Evolutionary conservation across 1,139 yeast genomes (phyloP).

Genomic region (Yamadazyma dendronema): DNA sequence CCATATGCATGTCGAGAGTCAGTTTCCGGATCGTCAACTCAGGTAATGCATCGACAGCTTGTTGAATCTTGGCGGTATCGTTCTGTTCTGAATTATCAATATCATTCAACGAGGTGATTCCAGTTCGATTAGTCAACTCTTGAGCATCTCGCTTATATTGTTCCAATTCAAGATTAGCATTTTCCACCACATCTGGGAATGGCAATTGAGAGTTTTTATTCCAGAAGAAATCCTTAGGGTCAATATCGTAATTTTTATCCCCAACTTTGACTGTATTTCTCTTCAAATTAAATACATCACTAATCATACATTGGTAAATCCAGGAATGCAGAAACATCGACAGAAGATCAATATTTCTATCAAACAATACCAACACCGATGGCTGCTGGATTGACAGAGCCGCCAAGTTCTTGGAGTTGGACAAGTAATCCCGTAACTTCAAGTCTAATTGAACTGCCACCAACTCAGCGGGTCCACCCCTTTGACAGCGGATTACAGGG

Average conservation of each 20-base stretch:
- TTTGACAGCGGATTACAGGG: conserved; percentile 88
- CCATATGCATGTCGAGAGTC: conserved; percentile 95
- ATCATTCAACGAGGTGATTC: conserved; percentile 68
- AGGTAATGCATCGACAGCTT: conserved; percentile 89
- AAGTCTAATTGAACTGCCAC: conserved; percentile 85
- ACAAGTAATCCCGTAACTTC: conserved; percentile 77
- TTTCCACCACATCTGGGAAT: conserved; percentile 97
- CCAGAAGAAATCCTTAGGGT: conserved; percentile 95
- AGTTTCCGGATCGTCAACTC: conserved; percentile 86
- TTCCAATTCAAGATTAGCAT: conserved; percentile 80
- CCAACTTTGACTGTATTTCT: conserved; percentile 62
- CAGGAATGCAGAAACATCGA: conserved; percentile 97
- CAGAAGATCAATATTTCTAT: conserved; percentile 84
- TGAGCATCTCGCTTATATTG: conserved; percentile 84
- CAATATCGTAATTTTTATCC: conserved; percentile 74
- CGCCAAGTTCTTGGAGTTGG: conserved; percentile 53
- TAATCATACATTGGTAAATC: conserved; percentile 96
- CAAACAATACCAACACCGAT: conserved; percentile 77
- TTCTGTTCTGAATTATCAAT: conserved; percentile 48
- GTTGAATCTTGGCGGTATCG: conserved; percentile 77
- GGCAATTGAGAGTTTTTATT: conserved; percentile 77
- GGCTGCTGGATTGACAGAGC: conserved; percentile 42
- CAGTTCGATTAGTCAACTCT: conserved; percentile 78
- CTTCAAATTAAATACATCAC: conserved; percentile 81
- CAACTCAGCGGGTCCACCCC: conserved; percentile 94